Percentiles rank a stretch among this genome's conserved stretches.
These are phyloP conservation scores for Ilyonectria sp. DNA, from an alignment of 2,329 filamentous ascomycete species.

Conservation along the genomic window DNA sequence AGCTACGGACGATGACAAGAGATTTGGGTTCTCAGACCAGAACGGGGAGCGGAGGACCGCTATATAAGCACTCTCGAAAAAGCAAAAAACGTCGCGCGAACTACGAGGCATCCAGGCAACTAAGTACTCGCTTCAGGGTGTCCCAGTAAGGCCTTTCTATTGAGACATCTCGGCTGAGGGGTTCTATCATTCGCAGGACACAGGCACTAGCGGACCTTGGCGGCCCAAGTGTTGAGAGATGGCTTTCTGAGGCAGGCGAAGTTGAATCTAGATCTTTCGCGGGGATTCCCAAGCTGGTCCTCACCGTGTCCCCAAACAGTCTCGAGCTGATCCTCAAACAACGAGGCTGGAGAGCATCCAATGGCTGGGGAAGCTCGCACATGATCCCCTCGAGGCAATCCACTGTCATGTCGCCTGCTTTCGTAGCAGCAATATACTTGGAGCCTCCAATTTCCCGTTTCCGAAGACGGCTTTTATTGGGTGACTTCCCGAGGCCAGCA, in stretches of 20 bases:
- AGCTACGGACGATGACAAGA: no score
- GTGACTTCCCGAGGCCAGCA: neutral
- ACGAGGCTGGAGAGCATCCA: neutral
- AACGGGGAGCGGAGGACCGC: no score
- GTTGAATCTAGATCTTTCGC: neutral
- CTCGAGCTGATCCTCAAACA: neutral
- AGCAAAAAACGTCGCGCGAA: no score
- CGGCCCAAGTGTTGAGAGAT: no score
- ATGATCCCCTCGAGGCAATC: neutral
- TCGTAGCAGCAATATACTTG: neutral
- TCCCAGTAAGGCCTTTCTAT: no score
- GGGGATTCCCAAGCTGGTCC: neutral
- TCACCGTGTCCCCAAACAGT: neutral
- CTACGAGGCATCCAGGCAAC: no score
- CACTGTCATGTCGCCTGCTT: neutral
- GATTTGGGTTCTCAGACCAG: no score
- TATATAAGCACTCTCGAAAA: no score
- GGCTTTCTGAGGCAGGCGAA: neutral
- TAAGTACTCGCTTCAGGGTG: no score
- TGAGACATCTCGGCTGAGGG: no score
- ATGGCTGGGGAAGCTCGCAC: neutral
- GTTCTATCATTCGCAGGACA: no score
- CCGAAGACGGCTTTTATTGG: neutral
- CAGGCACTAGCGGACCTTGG: no score
- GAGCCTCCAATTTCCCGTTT: neutral